These are phyloP conservation scores for Mycena venus DNA, from an alignment of 768 basidiomycete species.

Conservation along the genomic window DNA sequence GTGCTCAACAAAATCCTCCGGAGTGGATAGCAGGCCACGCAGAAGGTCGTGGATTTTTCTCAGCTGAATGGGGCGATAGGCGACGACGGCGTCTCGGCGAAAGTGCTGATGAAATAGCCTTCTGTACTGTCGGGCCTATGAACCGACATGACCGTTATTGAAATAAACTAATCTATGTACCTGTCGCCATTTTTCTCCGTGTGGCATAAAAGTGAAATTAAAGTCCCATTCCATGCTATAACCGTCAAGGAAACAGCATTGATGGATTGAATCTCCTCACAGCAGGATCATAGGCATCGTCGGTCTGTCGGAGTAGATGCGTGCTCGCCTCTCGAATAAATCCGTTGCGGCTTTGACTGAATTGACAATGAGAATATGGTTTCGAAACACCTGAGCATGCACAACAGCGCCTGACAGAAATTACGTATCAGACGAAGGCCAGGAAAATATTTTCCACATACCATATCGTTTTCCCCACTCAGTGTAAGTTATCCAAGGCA, in stretches of 20 bases:
- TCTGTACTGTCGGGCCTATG: slow-evolving; percentile 27
- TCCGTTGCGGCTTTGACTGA: background rate
- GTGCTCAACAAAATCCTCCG: slow-evolving; percentile 28
- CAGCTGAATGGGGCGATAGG: slow-evolving; percentile 38
- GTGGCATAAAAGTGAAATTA: slow-evolving; percentile 41
- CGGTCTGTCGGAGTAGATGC: background rate
- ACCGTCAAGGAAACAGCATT: background rate
- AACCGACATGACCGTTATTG: background rate
- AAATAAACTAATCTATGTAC: background rate
- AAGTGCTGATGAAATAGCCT: slow-evolving; percentile 44
- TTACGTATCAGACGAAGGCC: background rate
- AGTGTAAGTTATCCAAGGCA: slow-evolving; percentile 51
- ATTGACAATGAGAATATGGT: background rate
- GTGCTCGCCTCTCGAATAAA: background rate
- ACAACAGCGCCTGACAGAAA: background rate
- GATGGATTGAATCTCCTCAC: background rate
- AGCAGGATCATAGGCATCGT: too few relatives aligned
- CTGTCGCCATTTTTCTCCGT: slow-evolving; percentile 45
- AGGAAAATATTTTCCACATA: background rate
- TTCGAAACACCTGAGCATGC: background rate
- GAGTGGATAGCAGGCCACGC: slow-evolving; percentile 27
- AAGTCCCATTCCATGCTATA: slow-evolving; percentile 51
- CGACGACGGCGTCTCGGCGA: slow-evolving; percentile 32
- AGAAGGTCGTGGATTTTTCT: slow-evolving; percentile 38
- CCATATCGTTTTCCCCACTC: slow-evolving; percentile 49